A percentile compares a stretch with the other conserved stretches of the same genome.
Evolutionary conservation across 768 basidiomycete species (phyloP).

Genomic region (Coprinopsis cinerea): DNA sequence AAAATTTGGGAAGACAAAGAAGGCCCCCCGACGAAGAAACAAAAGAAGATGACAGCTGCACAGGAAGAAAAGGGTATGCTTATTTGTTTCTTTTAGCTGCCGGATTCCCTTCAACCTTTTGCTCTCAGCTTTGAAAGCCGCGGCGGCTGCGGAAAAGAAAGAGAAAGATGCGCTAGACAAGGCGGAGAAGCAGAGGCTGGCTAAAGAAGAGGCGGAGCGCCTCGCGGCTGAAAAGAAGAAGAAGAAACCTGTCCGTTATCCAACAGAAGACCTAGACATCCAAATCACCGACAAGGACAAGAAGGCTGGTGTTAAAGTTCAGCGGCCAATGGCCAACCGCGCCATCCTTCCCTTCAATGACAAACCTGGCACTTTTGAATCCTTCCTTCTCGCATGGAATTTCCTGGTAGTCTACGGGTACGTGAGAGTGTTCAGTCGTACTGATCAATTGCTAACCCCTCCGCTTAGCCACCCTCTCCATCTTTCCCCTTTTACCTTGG

Average conservation of each 20-base stretch:
- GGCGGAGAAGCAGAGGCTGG: slow-evolving; percentile 56
- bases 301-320: slow-evolving; percentile 65
- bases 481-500: slow-evolving; percentile 83
- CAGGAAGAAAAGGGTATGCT: slow-evolving; percentile 68
- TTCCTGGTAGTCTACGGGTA: slow-evolving; percentile 93
- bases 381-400: slow-evolving; percentile 89
- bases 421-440: slow-evolving; percentile 19
- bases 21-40: slow-evolving; percentile 74
- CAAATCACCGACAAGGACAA: slow-evolving; percentile 75
- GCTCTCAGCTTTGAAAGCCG: slow-evolving; percentile 19
- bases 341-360: slow-evolving; percentile 64
- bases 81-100: slow-evolving; percentile 4
- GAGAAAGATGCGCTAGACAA: slow-evolving; percentile 69
- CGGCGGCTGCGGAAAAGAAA: slow-evolving; percentile 48
- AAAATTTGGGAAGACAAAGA: slow-evolving; percentile 88
- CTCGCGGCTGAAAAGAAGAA: slow-evolving; percentile 77
- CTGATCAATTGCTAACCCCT: slow-evolving; percentile 11
- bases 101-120: slow-evolving; percentile 15
- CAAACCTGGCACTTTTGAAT: slow-evolving; percentile 62
- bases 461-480: slow-evolving; percentile 71
- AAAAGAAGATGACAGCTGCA: slow-evolving; percentile 68
- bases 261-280: slow-evolving; percentile 88
- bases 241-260: slow-evolving; percentile 87
- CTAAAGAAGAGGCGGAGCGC: slow-evolving; percentile 66
- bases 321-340: slow-evolving; percentile 61